phyloP scores from a whole-genome alignment of 2,329 filamentous ascomycete genomes.

The Stemphylium vesicarium region DNA sequence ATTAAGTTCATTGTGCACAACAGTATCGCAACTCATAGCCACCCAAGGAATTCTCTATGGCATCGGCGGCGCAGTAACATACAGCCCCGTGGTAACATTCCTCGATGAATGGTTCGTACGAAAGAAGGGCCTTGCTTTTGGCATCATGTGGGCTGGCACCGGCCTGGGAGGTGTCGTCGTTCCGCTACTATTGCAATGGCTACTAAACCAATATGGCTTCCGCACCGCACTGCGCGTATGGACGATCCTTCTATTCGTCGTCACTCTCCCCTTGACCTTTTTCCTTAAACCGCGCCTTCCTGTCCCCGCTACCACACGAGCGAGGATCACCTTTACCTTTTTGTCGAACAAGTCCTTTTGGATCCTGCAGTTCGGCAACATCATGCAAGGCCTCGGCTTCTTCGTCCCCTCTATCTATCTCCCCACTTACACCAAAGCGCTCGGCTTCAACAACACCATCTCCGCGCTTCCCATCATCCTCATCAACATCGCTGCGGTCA shows the following conservation, averaged over 20 bases:
- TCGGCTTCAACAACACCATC: slow-evolving; percentile 30
- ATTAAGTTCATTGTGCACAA: slow-evolving; percentile 59
- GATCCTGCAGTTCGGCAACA: slow-evolving; percentile 43
- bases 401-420: slow-evolving; percentile 51
- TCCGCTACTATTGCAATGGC: slow-evolving; percentile 51
- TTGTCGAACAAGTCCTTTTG: slow-evolving; percentile 39
- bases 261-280: slow-evolving; percentile 42
- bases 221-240: slow-evolving; percentile 51
- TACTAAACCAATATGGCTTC: slow-evolving; percentile 50
- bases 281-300: slow-evolving; percentile 45
- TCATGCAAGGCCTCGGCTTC: slow-evolving; percentile 49
- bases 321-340: slow-evolving; percentile 40
- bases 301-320: slow-evolving; percentile 15
- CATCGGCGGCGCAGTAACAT: slow-evolving; percentile 62
- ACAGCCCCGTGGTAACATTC: slow-evolving; percentile 64
- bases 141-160: slow-evolving; percentile 63
- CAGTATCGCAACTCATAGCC: slow-evolving; percentile 61
- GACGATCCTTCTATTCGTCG: slow-evolving; percentile 39
- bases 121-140: slow-evolving; percentile 65
- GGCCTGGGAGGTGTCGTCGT: slow-evolving; percentile 54
- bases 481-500: slow-evolving; percentile 46
- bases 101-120: slow-evolving; percentile 68
- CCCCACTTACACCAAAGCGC: slow-evolving; percentile 42
- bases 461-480: slow-evolving; percentile 45
- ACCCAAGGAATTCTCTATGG: slow-evolving; percentile 69